phyloP scores from a whole-genome alignment of 441 rosid genomes.

The Gossypium schwendimanii region DNA sequence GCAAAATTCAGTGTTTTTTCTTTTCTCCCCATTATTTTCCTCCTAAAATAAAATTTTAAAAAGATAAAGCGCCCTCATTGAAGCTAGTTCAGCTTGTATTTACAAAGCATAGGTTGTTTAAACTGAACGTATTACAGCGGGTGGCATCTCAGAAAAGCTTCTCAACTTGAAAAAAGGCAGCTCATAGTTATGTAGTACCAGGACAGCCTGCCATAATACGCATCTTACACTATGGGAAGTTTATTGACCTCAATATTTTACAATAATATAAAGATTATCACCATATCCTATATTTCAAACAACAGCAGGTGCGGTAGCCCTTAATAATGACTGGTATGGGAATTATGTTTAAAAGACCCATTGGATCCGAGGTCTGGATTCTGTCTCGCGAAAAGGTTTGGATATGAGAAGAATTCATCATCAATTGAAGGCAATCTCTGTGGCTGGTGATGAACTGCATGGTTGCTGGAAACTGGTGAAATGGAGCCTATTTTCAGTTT shows the following conservation, averaged over 20 bases:
- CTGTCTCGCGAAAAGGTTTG: constrained; percentile 50
- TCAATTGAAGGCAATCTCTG: constrained; percentile 62
- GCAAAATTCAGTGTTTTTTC: background rate
- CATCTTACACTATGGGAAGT: background rate
- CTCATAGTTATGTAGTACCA: background rate
- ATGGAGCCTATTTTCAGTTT: constrained; percentile 26
- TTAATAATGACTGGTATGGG: constrained; percentile 25
- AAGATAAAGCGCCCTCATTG: background rate
- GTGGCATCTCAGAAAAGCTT: background rate
- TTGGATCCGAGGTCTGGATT: constrained; percentile 34
- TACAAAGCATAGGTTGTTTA: background rate
- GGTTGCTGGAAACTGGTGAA: constrained; percentile 23
- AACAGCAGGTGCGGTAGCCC: too few relatives aligned
- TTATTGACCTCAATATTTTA: constrained; percentile 6
- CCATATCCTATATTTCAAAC: background rate
- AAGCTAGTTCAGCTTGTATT: background rate
- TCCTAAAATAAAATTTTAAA: background rate
- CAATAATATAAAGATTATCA: background rate
- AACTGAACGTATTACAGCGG: background rate
- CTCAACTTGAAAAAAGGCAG: background rate
- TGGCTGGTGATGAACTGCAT: constrained; percentile 37
- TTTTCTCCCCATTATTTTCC: background rate
- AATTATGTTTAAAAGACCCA: constrained; percentile 30
- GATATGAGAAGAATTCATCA: constrained; percentile 73
- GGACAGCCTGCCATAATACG: background rate